phyloP scores from a whole-genome alignment of 2,329 filamentous ascomycete species.

The Madurella mycetomatis region DNA sequence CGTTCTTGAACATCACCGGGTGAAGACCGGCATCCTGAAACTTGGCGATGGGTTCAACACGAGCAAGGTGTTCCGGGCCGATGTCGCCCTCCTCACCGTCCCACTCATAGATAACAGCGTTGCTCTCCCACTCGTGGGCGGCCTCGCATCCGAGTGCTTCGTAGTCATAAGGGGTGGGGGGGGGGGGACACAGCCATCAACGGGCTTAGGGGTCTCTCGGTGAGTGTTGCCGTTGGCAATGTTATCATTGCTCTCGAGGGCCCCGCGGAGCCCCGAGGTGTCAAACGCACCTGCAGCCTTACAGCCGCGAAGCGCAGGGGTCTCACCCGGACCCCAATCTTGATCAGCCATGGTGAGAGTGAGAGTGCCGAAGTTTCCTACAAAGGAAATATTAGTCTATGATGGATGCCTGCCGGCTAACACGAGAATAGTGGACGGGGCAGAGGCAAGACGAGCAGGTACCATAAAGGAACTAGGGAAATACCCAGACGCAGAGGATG shows the following conservation, averaged over 20 bases:
- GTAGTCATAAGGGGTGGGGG: conserved; percentile 48
- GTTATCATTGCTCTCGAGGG: conserved; percentile 24
- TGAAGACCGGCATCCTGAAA: conserved; percentile 82
- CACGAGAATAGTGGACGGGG: no score
- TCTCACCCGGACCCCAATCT: conserved; percentile 1
- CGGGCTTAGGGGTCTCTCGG: conserved; percentile 9
- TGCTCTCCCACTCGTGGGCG: conserved; percentile 42
- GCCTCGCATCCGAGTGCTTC: conserved; percentile 27
- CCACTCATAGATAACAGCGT: conserved; percentile 74
- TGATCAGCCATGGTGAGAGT: conserved; percentile 12
- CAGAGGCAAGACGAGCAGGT: no score
- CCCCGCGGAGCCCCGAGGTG: conserved; percentile 15
- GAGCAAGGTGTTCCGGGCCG: conserved; percentile 59
- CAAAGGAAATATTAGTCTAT: not conserved
- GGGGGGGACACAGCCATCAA: conserved; percentile 43
- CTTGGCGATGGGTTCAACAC: conserved; percentile 46
- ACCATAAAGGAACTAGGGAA: no score
- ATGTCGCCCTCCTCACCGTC: conserved; percentile 81
- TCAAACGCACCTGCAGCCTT: conserved; percentile 9
- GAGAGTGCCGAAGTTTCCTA: not conserved
- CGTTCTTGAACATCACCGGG: conserved; percentile 74
- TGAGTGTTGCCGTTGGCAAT: conserved; percentile 7
- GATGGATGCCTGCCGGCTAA: no score
- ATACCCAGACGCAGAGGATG: no score
- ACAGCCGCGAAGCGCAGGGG: not conserved